phyloP scores from a whole-genome alignment of 2,329 filamentous ascomycete genomes.

The Colletotrichum kahawae region DNA sequence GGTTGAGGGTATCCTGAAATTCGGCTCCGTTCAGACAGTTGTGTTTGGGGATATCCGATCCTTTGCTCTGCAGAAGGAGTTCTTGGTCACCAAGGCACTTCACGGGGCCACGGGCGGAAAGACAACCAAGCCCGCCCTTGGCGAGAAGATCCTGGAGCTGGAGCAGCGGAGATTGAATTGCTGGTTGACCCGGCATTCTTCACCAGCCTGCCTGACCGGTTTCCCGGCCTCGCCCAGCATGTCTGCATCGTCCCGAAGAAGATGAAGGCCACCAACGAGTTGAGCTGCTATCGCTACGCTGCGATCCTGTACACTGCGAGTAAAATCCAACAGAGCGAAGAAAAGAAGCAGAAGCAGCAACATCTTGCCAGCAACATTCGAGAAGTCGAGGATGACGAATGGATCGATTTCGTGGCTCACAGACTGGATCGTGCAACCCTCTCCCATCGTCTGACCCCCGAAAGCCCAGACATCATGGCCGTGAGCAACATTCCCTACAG shows the following conservation, averaged over 20 bases:
- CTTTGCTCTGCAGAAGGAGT: constrained; percentile 18
- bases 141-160: constrained; percentile 14
- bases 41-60: constrained; percentile 29
- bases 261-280: constrained; percentile 32
- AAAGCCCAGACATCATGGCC: background rate
- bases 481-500: constrained; percentile 30
- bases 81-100: constrained; percentile 12
- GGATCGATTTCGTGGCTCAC: background rate
- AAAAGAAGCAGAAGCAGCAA: background rate
- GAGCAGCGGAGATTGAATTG: constrained; percentile 25
- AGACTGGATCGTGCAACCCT: background rate
- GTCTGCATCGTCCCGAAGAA: constrained; percentile 33
- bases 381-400: background rate
- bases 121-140: constrained; percentile 1
- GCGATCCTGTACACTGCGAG: constrained; percentile 26
- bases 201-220: constrained; percentile 11
- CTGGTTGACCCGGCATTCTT: constrained; percentile 31
- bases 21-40: background rate
- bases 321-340: background rate
- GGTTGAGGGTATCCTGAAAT: constrained; percentile 9
- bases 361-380: background rate
- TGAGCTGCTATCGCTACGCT: constrained; percentile 32
- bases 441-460: constrained; percentile 3
- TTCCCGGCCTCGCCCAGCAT: constrained; percentile 25
- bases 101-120: background rate